Conservation (phyloP, 2,329 filamentous ascomycete species). For the Curvularia lunata region DNA sequence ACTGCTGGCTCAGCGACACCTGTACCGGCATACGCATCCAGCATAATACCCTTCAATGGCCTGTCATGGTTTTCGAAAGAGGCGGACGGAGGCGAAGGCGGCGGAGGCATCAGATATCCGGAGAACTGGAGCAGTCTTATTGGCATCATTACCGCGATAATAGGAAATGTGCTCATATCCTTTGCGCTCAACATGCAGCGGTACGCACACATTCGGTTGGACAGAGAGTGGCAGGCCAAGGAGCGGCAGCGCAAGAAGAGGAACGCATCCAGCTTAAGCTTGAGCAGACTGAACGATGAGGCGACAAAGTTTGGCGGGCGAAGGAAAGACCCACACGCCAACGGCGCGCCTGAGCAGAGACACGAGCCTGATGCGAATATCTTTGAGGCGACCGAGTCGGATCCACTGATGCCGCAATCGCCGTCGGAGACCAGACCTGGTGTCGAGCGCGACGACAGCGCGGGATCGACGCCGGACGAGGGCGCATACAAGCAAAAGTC, state of each 20-base stretch:
- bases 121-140: slow-evolving; percentile 86
- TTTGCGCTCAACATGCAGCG: slow-evolving; percentile 95
- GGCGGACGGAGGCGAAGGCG: slow-evolving; percentile 9
- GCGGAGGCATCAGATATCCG: slow-evolving; percentile 20
- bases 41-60: slow-evolving; percentile 22
- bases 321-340: slow-evolving; percentile 13
- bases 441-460: slow-evolving; percentile 39
- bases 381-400: slow-evolving; percentile 41
- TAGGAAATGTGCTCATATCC: slow-evolving; percentile 91
- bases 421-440: slow-evolving; percentile 3
- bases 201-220: slow-evolving; percentile 88
- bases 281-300: slow-evolving; percentile 44
- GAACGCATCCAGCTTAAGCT: slow-evolving; percentile 52
- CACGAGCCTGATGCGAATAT: slow-evolving; percentile 8
- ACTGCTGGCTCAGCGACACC: slow-evolving; percentile 33
- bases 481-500: slow-evolving; percentile 62
- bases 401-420: slow-evolving; percentile 36
- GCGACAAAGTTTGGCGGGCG: slow-evolving; percentile 20
- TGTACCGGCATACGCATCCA: slow-evolving; percentile 8
- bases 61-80: slow-evolving; percentile 18
- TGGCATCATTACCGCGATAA: slow-evolving; percentile 90
- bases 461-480: slow-evolving; percentile 28
- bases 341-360: slow-evolving; percentile 7
- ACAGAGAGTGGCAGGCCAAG: slow-evolving; percentile 68
- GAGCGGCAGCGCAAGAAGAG: slow-evolving; percentile 42